Conservation (phyloP, 768 basidiomycete genomes). For the Boletus subparvulus region DNA sequence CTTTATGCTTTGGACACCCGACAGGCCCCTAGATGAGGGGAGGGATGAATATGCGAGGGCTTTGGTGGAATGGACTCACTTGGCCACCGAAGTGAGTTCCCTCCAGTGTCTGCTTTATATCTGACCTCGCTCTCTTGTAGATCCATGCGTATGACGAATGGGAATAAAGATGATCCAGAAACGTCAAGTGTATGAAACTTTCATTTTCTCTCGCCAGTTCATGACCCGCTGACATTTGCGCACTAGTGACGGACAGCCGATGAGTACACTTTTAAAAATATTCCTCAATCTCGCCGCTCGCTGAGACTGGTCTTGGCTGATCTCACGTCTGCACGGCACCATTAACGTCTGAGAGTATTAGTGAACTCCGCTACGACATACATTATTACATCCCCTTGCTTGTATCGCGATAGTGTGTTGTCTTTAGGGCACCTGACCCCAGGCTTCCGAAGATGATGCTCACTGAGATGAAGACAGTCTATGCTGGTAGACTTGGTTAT, state of each 20-base stretch:
- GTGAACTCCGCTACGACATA: neutral
- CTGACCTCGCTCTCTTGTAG: conserved; percentile 8
- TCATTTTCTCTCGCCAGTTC: neutral
- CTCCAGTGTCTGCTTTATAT: neutral
- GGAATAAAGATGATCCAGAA: neutral
- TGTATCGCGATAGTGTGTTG: neutral
- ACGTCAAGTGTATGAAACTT: neutral
- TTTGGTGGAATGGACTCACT: conserved; percentile 66
- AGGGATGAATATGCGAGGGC: conserved; percentile 71
- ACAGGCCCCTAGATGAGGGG: conserved; percentile 65
- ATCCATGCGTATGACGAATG: conserved; percentile 28
- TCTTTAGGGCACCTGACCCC: neutral
- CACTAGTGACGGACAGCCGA: neutral
- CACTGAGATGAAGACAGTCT: neutral
- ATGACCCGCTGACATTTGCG: neutral
- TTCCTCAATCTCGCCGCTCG: neutral
- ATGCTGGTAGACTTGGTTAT: neutral
- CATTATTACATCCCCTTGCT: neutral
- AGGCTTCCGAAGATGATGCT: neutral
- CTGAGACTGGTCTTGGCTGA: neutral
- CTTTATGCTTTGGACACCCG: conserved; percentile 75
- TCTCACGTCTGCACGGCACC: neutral
- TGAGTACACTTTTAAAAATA: neutral
- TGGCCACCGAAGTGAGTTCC: conserved; percentile 58
- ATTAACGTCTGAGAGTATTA: neutral